Evolutionary conservation across 352 stramenopile species (phyloP).

Genomic region (Pythium vanterpoolii): DNA sequence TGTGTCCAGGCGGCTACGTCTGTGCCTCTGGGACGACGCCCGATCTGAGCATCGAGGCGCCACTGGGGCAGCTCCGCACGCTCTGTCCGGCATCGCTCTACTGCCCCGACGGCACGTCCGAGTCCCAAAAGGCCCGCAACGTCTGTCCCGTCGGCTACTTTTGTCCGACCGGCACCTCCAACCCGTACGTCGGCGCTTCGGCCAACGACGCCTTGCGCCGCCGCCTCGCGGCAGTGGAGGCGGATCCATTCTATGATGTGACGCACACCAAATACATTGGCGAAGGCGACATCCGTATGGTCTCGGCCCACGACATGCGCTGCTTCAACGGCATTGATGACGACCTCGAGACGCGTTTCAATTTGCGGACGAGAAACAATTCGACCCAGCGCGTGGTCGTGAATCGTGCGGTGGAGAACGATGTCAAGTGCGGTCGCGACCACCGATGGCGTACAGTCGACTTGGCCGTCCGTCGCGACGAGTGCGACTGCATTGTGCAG

Average conservation of each 20-base stretch:
- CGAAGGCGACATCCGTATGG: slow-evolving; percentile 83
- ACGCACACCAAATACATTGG: slow-evolving; percentile 88
- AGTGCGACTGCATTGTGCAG: slow-evolving; percentile 91
- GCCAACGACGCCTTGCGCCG: slow-evolving; percentile 90
- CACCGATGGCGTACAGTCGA: slow-evolving; percentile 92
- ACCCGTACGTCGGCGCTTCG: slow-evolving; percentile 82
- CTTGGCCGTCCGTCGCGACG: slow-evolving; percentile 82
- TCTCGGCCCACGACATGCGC: slow-evolving; percentile 88
- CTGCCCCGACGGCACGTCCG: slow-evolving; percentile 85
- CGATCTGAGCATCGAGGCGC: slow-evolving; percentile 87
- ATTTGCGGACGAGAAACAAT: slow-evolving; percentile 12
- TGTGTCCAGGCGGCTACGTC: slow-evolving; percentile 91
- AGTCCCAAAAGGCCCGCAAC: slow-evolving; percentile 72
- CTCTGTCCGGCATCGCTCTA: slow-evolving; percentile 90
- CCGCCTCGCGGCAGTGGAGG: slow-evolving; percentile 48
- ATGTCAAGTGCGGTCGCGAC: slow-evolving; percentile 88
- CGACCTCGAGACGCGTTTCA: slow-evolving; percentile 63
- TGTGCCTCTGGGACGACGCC: slow-evolving; percentile 94
- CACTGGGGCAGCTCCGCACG: slow-evolving; percentile 81
- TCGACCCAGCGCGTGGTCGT: slow-evolving; percentile 27
- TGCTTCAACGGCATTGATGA: slow-evolving; percentile 90
- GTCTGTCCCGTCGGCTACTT: slow-evolving; percentile 92
- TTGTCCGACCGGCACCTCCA: slow-evolving; percentile 92
- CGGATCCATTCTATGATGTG: slow-evolving; percentile 70
- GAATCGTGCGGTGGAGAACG: slow-evolving; percentile 68